phyloP scores from a whole-genome alignment of 2,329 filamentous ascomycete species.

The Monosporascus sp. region DNA sequence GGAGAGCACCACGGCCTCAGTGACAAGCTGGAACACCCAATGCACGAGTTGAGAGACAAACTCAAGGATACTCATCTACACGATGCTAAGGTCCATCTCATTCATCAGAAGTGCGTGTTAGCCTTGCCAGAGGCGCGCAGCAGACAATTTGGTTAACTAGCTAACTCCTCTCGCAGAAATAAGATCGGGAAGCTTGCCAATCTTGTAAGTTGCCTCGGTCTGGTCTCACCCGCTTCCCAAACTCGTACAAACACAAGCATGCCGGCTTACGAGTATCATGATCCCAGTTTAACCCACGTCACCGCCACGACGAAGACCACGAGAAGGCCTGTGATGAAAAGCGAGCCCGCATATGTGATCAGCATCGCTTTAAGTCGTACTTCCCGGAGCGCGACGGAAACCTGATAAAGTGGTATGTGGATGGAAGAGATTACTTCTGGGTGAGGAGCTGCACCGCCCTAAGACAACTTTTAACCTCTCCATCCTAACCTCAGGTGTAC shows the following conservation, averaged over 20 bases:
- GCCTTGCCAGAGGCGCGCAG: background rate
- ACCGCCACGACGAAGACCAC: slow-evolving; percentile 91
- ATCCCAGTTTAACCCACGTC: slow-evolving; percentile 69
- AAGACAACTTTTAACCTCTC: background rate
- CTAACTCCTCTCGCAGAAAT: slow-evolving; percentile 31
- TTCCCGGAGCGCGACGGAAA: slow-evolving; percentile 85
- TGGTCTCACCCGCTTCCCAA: background rate
- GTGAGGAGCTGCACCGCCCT: slow-evolving; percentile 27
- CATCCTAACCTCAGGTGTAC: slow-evolving; percentile 2
- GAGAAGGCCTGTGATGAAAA: slow-evolving; percentile 81
- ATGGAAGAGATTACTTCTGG: slow-evolving; percentile 93
- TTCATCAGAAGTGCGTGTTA: slow-evolving; percentile 51
- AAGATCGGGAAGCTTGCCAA: slow-evolving; percentile 61
- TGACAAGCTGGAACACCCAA: slow-evolving; percentile 46
- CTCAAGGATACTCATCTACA: slow-evolving; percentile 49
- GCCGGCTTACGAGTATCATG: slow-evolving; percentile 6
- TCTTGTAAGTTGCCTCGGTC: slow-evolving; percentile 39
- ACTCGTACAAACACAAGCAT: background rate
- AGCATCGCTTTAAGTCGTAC: slow-evolving; percentile 83
- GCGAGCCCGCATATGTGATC: slow-evolving; percentile 63
- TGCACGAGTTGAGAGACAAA: slow-evolving; percentile 46
- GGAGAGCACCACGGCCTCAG: slow-evolving; percentile 28
- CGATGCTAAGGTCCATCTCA: slow-evolving; percentile 52
- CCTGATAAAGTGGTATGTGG: slow-evolving; percentile 93
- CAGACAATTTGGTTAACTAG: background rate